Conservation (phyloP, 2,329 filamentous ascomycete genomes). For the Pyrenochaeta sp. region DNA sequence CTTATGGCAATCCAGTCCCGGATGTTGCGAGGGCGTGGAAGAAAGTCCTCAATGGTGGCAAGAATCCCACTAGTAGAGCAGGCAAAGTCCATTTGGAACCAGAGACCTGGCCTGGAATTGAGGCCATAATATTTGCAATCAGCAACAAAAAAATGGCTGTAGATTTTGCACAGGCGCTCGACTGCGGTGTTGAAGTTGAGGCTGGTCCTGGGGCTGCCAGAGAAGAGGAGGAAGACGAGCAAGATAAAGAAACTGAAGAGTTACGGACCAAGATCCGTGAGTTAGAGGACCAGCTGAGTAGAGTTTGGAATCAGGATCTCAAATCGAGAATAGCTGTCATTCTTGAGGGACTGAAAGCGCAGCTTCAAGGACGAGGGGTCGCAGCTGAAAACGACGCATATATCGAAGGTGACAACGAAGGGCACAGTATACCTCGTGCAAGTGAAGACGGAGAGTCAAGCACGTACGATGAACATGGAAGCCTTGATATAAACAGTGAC, state of each 20-base stretch:
- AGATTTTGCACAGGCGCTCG: conserved; percentile 62
- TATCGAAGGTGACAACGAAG: neutral
- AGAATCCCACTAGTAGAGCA: conserved; percentile 33
- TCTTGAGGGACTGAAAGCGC: conserved; percentile 40
- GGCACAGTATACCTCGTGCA: neutral
- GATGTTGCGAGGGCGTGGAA: conserved; percentile 67
- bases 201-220: conserved; percentile 49
- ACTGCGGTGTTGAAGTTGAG: conserved; percentile 48
- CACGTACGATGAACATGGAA: neutral
- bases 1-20: conserved; percentile 67
- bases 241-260: conserved; percentile 37
- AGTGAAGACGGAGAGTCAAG: neutral
- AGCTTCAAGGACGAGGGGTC: conserved; percentile 33
- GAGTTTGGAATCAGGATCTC: conserved; percentile 47
- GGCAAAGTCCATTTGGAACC: conserved; percentile 18
- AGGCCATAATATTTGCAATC: conserved; percentile 68
- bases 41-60: conserved; percentile 35
- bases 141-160: conserved; percentile 61
- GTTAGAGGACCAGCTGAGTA: conserved; percentile 44
- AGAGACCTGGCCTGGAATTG: conserved; percentile 56
- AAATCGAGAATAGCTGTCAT: conserved; percentile 41
- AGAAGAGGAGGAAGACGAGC: conserved; percentile 40
- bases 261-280: conserved; percentile 45
- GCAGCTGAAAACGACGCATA: neutral
- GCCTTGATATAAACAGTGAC: neutral